Conservation (phyloP, 257 asterid species). For the Buddleja alternifolia region DNA sequence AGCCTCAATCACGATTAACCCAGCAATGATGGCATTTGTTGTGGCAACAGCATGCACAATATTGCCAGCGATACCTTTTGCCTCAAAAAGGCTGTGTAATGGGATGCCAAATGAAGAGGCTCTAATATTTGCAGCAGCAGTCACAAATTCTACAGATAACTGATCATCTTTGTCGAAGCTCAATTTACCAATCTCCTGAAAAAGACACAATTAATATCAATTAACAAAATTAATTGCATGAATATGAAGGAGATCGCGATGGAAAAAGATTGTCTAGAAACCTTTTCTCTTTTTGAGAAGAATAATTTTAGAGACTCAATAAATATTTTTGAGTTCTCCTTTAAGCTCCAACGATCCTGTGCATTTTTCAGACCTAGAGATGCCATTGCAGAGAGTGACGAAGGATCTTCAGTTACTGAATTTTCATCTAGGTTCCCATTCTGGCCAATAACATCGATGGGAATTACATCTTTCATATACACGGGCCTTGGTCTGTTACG, state of each 20-base stretch:
- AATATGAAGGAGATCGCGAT: no score
- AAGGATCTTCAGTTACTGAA: constrained; percentile 48
- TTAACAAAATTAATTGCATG: no score
- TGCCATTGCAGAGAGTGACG: constrained; percentile 80
- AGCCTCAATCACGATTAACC: constrained; percentile 96
- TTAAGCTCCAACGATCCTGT: constrained; percentile 92
- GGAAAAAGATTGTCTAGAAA: no score
- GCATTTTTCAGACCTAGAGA: constrained; percentile 83
- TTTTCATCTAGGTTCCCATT: constrained; percentile 69
- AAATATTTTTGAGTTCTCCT: constrained; percentile 80
- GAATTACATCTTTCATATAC: constrained; percentile 63
- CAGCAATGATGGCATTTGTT: constrained; percentile 95
- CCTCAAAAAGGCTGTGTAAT: constrained; percentile 92
- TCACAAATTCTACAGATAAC: constrained; percentile 93
- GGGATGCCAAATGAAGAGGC: constrained; percentile 97
- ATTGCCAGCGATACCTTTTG: constrained; percentile 99
- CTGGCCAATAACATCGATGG: constrained; percentile 45
- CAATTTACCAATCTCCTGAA: constrained; percentile 91
- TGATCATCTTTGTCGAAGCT: constrained; percentile 97
- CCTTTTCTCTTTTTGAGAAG: constrained; percentile 75
- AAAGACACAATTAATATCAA: constrained; percentile 16
- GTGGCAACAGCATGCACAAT: constrained; percentile 99
- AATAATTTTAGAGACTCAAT: constrained; percentile 81
- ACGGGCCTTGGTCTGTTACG: constrained; percentile 89
- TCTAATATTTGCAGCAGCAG: constrained; percentile 98